Percentiles rank a stretch among this genome's conserved stretches.
phyloP scores from a whole-genome alignment of 768 basidiomycete genomes.

The Xerocomus brunneocitrinus region DNA sequence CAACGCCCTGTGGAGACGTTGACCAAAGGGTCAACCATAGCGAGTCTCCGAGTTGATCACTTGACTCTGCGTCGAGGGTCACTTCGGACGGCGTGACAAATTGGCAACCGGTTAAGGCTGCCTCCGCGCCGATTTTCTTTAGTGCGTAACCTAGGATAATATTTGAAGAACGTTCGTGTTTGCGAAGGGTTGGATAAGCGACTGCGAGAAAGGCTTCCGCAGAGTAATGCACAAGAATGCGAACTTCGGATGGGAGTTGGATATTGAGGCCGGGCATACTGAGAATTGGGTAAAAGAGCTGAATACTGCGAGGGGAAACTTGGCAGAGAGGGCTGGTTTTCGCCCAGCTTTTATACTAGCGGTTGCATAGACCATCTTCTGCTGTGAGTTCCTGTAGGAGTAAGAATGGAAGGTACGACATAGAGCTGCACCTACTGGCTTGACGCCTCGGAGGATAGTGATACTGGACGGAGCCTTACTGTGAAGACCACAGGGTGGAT shows the following conservation, averaged over 20 bases:
- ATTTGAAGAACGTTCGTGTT: conserved; percentile 46
- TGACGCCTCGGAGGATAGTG: neutral
- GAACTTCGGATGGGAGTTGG: conserved; percentile 15
- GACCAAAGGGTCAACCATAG: conserved; percentile 53
- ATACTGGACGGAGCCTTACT: neutral
- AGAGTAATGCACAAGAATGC: conserved; percentile 37
- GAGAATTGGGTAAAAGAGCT: neutral
- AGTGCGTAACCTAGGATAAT: conserved; percentile 51
- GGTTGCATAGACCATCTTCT: neutral
- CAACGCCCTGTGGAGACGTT: conserved; percentile 24
- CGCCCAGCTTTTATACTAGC: conserved; percentile 7
- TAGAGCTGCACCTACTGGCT: neutral
- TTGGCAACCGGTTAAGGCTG: conserved; percentile 33
- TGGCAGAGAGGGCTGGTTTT: neutral
- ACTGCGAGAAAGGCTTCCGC: conserved; percentile 39
- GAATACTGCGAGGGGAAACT: neutral
- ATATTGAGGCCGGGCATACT: conserved; percentile 31
- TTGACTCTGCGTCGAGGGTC: conserved; percentile 20
- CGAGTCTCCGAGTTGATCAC: conserved; percentile 22
- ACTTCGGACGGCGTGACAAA: conserved; percentile 35
- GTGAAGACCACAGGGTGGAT: conserved; percentile 21
- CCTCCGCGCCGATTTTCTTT: conserved; percentile 37
- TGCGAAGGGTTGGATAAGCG: conserved; percentile 39
- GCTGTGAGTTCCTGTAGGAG: conserved; percentile 22
- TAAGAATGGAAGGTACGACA: conserved; percentile 8